Percentiles rank a stretch among this genome's conserved stretches.
Conservation (phyloP, 2,329 filamentous ascomycete genomes). For the Claviceps paspali region DNA sequence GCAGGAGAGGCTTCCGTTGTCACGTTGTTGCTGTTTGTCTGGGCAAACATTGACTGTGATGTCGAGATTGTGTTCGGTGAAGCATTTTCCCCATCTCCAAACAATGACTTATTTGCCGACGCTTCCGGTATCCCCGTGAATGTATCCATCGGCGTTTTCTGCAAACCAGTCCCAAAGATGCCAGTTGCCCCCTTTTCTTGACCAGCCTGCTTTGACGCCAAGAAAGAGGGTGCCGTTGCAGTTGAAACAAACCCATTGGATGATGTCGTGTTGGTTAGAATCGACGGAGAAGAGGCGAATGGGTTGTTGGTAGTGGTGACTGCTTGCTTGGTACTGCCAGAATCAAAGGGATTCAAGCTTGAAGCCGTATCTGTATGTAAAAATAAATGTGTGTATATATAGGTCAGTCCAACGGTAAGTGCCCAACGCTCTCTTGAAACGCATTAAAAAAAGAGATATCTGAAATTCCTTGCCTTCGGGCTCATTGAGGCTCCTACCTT, state of each 20-base stretch:
- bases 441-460: neutral
- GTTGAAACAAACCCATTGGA: neutral
- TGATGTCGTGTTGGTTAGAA: neutral
- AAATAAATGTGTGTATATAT: too few species aligned
- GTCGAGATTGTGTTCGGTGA: neutral
- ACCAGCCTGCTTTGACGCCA: neutral
- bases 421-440: too few species aligned
- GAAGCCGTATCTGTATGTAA: too few species aligned
- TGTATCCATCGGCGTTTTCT: slow-evolving; percentile 7
- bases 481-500: slow-evolving; percentile 1
- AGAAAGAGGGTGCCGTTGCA: neutral
- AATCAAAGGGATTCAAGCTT: slow-evolving; percentile 4
- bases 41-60: neutral
- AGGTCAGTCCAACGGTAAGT: too few species aligned
- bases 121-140: slow-evolving; percentile 9
- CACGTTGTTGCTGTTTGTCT: neutral
- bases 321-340: neutral
- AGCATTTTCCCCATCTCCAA: slow-evolving; percentile 4
- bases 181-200: neutral
- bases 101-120: slow-evolving; percentile 7
- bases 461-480: neutral
- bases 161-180: neutral
- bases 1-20: neutral
- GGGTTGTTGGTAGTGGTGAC: slow-evolving; percentile 1
- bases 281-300: slow-evolving; percentile 2